Evolutionary conservation across 192 early-diverging fungal species (phyloP).

Genomic region (Lobosporangium transversale): DNA sequence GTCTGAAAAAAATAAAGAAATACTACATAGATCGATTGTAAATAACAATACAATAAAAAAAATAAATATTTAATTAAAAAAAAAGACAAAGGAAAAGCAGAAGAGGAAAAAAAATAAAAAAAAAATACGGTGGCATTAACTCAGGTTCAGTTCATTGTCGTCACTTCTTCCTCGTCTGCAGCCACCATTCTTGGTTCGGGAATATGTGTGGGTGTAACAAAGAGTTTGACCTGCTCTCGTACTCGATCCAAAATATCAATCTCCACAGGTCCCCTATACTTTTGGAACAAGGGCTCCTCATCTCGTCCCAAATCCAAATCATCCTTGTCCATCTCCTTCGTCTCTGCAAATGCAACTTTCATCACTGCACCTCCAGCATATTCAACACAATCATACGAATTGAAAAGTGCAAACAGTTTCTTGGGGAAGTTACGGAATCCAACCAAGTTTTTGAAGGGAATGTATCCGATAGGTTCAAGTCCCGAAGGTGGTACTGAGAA

Average conservation of each 20-base stretch:
- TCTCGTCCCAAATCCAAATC: slow-evolving; percentile 53
- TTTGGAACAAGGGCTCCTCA: slow-evolving; percentile 53
- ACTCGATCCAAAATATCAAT: slow-evolving; percentile 36
- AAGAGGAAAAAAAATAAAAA: background rate
- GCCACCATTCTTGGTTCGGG: slow-evolving; percentile 23
- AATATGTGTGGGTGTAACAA: slow-evolving; percentile 34
- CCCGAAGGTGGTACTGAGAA: slow-evolving; percentile 53
- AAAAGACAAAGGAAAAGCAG: background rate
- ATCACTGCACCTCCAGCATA: slow-evolving; percentile 55
- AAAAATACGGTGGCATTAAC: background rate
- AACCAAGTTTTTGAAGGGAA: slow-evolving; percentile 29
- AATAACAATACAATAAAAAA: background rate
- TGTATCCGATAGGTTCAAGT: slow-evolving; percentile 31
- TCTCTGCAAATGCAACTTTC: slow-evolving; percentile 67
- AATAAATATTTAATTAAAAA: background rate
- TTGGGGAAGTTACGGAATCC: slow-evolving; percentile 56
- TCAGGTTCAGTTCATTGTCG: background rate
- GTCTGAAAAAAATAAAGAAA: too few relatives aligned
- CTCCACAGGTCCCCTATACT: slow-evolving; percentile 46
- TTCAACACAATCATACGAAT: slow-evolving; percentile 60
- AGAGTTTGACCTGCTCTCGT: slow-evolving; percentile 42
- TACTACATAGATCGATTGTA: too few relatives aligned
- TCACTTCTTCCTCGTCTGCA: background rate
- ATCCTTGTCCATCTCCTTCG: slow-evolving; percentile 51
- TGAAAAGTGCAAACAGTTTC: slow-evolving; percentile 55